Conservation (phyloP, 2,329 filamentous ascomycete species). For the Colletotrichum plurivorum region DNA sequence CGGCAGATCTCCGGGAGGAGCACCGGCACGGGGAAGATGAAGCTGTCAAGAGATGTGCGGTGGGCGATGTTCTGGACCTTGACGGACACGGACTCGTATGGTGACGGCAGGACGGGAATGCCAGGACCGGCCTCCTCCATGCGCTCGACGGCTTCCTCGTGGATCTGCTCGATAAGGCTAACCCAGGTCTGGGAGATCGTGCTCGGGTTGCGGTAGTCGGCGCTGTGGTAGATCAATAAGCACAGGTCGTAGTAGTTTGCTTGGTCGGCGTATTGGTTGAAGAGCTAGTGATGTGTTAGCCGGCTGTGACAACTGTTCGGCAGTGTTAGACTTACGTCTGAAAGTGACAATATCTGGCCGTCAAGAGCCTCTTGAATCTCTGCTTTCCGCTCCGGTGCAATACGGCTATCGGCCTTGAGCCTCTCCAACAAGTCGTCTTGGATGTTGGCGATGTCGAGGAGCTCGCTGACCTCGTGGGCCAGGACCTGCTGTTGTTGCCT, state of each 20-base stretch:
- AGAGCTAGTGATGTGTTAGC: constrained; percentile 72
- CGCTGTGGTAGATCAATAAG: constrained; percentile 90
- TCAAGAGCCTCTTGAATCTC: constrained; percentile 79
- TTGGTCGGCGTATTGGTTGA: constrained; percentile 90
- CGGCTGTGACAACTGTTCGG: constrained; percentile 8
- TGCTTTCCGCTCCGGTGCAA: constrained; percentile 73
- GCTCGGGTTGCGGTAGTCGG: constrained; percentile 89
- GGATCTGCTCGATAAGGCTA: constrained; percentile 81
- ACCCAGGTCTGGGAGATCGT: constrained; percentile 90
- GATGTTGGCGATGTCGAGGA: constrained; percentile 93
- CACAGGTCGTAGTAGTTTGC: constrained; percentile 95
- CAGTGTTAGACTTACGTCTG: constrained; percentile 71
- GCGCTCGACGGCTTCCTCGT: constrained; percentile 67
- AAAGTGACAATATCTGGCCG: constrained; percentile 82
- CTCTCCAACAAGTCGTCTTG: constrained; percentile 92
- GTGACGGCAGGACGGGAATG: constrained; percentile 61
- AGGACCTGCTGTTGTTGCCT: constrained; percentile 88
- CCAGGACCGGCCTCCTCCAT: constrained; percentile 58
- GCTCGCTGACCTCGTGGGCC: constrained; percentile 85
- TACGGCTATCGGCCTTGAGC: constrained; percentile 79
- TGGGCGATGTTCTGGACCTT: constrained; percentile 76
- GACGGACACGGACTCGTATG: constrained; percentile 79
- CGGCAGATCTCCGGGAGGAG: constrained; percentile 74
- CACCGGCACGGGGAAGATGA: constrained; percentile 74
- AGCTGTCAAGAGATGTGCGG: constrained; percentile 74